A percentile compares a stretch with the other conserved stretches of the same genome.
These are phyloP conservation scores for Dentipellis sp. DNA, from an alignment of 768 basidiomycete species.

Conservation along the genomic window DNA sequence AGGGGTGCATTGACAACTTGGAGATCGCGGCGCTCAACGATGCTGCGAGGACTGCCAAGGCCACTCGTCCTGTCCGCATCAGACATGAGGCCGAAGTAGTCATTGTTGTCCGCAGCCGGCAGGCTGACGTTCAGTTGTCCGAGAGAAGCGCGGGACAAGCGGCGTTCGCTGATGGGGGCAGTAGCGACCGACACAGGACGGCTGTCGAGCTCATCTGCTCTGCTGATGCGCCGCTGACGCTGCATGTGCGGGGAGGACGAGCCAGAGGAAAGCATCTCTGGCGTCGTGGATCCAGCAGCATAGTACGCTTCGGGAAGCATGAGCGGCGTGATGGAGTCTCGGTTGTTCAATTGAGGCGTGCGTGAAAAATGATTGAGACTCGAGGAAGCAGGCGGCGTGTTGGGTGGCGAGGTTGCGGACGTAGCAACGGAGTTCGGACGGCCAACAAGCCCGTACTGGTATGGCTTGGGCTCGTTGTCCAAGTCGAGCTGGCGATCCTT, in stretches of 20 bases:
- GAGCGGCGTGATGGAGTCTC: constrained; percentile 2
- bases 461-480: constrained; percentile 9
- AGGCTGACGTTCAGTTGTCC: not conserved
- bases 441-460: constrained; percentile 11
- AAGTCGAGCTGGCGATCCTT: constrained; percentile 8
- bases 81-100: not conserved
- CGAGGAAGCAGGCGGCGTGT: not conserved
- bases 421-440: not conserved
- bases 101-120: not conserved
- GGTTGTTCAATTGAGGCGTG: not conserved
- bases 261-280: not conserved
- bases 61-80: not conserved
- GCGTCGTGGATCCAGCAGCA: not conserved
- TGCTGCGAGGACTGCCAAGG: not conserved
- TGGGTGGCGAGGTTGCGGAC: not conserved
- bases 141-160: not conserved
- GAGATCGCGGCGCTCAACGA: not conserved
- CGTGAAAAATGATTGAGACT: not conserved
- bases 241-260: not conserved
- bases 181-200: not conserved
- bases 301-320: not conserved
- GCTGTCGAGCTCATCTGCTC: not conserved
- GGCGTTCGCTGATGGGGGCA: not conserved
- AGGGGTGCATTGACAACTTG: constrained; percentile 3
- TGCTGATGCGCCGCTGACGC: not conserved